Evolutionary conservation across 139 green algal species (phyloP).

Genomic region (Coelastrella sp.): DNA sequence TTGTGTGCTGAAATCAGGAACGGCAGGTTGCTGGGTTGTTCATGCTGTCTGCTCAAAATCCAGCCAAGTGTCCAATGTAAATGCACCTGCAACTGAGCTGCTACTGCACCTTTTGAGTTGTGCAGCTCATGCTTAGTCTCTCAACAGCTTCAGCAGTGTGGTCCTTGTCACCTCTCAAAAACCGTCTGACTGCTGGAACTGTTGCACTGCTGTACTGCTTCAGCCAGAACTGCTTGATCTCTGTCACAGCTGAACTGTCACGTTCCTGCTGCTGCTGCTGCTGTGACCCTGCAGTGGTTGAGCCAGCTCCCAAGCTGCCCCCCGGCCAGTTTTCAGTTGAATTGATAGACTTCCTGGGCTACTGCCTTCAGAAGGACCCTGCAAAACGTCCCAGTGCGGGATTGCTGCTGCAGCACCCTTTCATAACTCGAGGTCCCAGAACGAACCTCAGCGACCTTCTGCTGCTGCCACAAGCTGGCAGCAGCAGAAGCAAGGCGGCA

Average conservation of each 20-base stretch:
- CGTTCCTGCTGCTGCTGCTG: slow-evolving; percentile 24
- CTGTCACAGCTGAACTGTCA: not conserved
- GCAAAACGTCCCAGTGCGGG: slow-evolving; percentile 69
- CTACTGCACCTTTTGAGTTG: not conserved
- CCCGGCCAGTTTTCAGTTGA: slow-evolving; percentile 74
- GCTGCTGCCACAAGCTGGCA: not conserved
- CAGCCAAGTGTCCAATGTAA: too few relatives aligned
- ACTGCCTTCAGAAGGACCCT: slow-evolving; percentile 80
- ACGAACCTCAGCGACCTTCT: slow-evolving; percentile 31
- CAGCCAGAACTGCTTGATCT: not conserved
- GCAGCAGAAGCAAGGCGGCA: slow-evolving; percentile 11
- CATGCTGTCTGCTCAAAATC: not conserved
- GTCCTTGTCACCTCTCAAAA: not conserved
- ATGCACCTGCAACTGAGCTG: not conserved
- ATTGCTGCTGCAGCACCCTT: slow-evolving; percentile 84
- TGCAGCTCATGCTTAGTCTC: not conserved
- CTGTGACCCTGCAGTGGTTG: slow-evolving; percentile 23
- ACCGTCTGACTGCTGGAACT: too few relatives aligned
- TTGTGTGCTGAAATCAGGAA: too few relatives aligned
- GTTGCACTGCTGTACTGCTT: too few relatives aligned
- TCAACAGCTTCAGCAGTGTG: too few relatives aligned
- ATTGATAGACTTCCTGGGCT: slow-evolving; percentile 85
- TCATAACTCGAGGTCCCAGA: not conserved
- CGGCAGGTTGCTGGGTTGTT: too few relatives aligned
- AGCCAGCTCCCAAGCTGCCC: slow-evolving; percentile 52